These are phyloP conservation scores for Cordyceps fumosorosea DNA, from an alignment of 2,329 filamentous ascomycete species.

Conservation along the genomic window DNA sequence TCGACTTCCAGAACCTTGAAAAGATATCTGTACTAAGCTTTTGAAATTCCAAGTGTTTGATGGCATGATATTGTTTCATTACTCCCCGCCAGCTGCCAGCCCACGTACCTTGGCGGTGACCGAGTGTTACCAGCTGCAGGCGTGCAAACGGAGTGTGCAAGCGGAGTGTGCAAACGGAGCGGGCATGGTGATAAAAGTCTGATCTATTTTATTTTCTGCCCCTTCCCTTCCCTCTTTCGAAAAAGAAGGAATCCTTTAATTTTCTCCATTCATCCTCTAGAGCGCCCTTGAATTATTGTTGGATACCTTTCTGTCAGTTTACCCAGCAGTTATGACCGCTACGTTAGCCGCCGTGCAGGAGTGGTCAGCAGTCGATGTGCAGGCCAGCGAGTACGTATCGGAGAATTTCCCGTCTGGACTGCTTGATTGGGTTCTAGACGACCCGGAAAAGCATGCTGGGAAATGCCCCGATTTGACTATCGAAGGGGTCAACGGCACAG, in stretches of 20 bases:
- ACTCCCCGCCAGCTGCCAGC: too few relatives aligned
- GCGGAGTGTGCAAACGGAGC: too few relatives aligned
- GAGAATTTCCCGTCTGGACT: neutral
- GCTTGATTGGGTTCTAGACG: constrained; percentile 5
- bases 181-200: neutral
- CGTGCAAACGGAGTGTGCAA: constrained; percentile 2
- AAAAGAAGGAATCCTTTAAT: neutral
- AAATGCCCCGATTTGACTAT: neutral
- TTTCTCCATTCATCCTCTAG: neutral
- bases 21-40: too few relatives aligned
- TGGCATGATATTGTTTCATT: too few relatives aligned
- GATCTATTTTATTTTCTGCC: neutral
- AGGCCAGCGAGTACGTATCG: neutral
- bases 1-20: too few relatives aligned
- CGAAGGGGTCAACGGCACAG: neutral
- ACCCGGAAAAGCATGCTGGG: neutral
- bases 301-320: neutral
- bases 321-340: neutral
- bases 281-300: neutral
- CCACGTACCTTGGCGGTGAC: neutral
- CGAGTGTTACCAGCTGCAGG: neutral
- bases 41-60: too few relatives aligned
- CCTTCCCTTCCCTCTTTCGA: neutral
- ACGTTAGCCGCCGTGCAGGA: neutral
- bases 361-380: neutral